These are phyloP conservation scores for Margaritispora aquatica DNA, from an alignment of 495 filamentous ascomycete species.

Conservation along the genomic window DNA sequence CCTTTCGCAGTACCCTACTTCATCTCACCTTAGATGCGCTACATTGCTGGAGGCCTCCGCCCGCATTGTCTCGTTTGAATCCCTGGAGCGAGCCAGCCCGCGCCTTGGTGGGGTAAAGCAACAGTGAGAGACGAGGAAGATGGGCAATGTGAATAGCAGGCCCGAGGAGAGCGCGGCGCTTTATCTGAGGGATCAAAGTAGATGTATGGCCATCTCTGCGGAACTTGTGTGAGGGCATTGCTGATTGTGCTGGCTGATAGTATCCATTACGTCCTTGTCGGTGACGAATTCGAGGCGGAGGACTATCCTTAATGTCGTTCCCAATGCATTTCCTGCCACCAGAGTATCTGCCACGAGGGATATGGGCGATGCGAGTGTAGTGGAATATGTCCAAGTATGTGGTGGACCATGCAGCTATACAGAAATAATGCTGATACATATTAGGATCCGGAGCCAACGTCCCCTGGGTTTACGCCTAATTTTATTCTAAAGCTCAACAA, in stretches of 20 bases:
- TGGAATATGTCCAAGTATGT: slow-evolving; percentile 90
- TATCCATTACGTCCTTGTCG: slow-evolving; percentile 74
- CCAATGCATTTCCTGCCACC: slow-evolving; percentile 84
- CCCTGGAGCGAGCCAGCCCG: neutral
- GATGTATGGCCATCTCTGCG: slow-evolving; percentile 54
- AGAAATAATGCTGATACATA: neutral
- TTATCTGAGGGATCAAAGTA: slow-evolving; percentile 84
- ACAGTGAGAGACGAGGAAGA: slow-evolving; percentile 57
- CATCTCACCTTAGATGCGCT: slow-evolving; percentile 25
- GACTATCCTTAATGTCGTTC: slow-evolving; percentile 68
- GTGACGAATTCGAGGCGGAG: slow-evolving; percentile 73
- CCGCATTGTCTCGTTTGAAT: neutral
- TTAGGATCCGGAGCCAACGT: slow-evolving; percentile 72
- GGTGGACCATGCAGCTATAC: neutral
- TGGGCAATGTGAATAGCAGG: slow-evolving; percentile 92
- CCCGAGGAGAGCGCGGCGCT: slow-evolving; percentile 78
- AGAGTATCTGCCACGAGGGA: slow-evolving; percentile 73
- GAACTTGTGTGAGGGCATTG: neutral
- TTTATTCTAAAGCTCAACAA: slow-evolving; percentile 84
- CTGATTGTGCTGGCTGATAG: slow-evolving; percentile 36
- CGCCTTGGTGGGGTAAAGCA: slow-evolving; percentile 24
- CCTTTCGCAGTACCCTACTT: slow-evolving; percentile 1
- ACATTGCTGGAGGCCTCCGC: slow-evolving; percentile 15
- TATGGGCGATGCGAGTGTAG: slow-evolving; percentile 60
- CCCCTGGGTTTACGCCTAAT: slow-evolving; percentile 48